These are phyloP conservation scores for Penstemon davidsonii DNA, from an alignment of 257 asterid species.

Conservation along the genomic window DNA sequence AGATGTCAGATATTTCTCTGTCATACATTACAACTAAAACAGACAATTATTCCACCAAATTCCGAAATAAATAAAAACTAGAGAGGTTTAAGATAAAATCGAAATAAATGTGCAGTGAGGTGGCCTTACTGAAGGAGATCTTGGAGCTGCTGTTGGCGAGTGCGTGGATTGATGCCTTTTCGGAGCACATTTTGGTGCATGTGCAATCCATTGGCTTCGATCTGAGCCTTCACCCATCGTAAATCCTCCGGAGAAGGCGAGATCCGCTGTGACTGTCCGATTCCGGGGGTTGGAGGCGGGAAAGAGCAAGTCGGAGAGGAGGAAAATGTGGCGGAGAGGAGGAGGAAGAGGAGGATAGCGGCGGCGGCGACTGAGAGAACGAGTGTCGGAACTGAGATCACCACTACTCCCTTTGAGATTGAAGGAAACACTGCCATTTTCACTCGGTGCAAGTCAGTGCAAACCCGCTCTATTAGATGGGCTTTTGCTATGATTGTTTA, in stretches of 20 bases:
- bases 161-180: slow-evolving; percentile 94
- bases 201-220: slow-evolving; percentile 78
- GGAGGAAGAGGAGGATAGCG: slow-evolving; percentile 47
- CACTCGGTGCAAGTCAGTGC: too few species aligned
- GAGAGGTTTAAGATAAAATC: too few species aligned
- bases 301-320: slow-evolving; percentile 55
- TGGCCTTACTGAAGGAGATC: slow-evolving; percentile 50
- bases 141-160: slow-evolving; percentile 85
- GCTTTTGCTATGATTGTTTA: too few species aligned
- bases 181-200: slow-evolving; percentile 82
- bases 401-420: slow-evolving; percentile 53
- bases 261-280: slow-evolving; percentile 37
- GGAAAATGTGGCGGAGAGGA: slow-evolving; percentile 41
- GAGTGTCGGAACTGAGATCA: slow-evolving; percentile 66
- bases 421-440: background rate
- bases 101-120: background rate
- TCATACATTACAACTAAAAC: background rate
- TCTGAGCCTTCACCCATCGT: slow-evolving; percentile 67
- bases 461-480: too few species aligned
- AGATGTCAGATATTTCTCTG: background rate
- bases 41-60: too few species aligned
- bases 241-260: slow-evolving; percentile 65
- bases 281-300: slow-evolving; percentile 28
- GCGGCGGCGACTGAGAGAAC: slow-evolving; percentile 54
- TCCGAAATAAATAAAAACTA: too few species aligned